A percentile compares a stretch with the other conserved stretches of the same genome.
Conservation (phyloP, 345 rosid species). For the Conringia planisiliqua region DNA sequence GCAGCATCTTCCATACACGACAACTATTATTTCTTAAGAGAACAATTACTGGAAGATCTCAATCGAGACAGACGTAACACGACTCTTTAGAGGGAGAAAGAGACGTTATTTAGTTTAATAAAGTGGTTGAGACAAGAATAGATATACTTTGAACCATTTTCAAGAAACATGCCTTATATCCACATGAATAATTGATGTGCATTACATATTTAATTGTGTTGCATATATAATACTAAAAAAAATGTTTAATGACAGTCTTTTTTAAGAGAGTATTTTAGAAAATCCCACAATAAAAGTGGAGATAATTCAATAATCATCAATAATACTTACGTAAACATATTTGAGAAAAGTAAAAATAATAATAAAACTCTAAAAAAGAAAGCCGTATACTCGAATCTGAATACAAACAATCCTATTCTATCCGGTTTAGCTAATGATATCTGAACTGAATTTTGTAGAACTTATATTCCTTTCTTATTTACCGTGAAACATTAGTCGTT, state of each 20-base stretch:
- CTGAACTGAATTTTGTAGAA: neutral
- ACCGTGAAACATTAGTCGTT: neutral
- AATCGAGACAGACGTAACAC: conserved; percentile 19
- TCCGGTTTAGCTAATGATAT: neutral
- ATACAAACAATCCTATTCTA: neutral
- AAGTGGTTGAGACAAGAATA: conserved; percentile 16
- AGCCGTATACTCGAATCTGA: neutral
- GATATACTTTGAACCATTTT: conserved; percentile 6
- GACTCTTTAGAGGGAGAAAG: conserved; percentile 5
- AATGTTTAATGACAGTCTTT: neutral
- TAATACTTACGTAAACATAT: neutral
- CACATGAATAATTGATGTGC: conserved; percentile 1
- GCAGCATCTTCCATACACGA: conserved; percentile 14
- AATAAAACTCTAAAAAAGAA: neutral
- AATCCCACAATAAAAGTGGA: too few relatives aligned
- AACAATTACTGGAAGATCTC: neutral
- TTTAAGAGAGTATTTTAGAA: neutral
- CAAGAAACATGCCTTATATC: conserved; percentile 4
- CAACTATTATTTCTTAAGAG: neutral
- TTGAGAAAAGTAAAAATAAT: neutral
- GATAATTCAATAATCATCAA: too few relatives aligned
- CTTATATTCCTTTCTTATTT: neutral
- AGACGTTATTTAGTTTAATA: conserved; percentile 20
- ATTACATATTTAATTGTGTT: neutral
- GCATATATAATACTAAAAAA: neutral